Evolutionary conservation across 2,329 filamentous ascomycete genomes (phyloP), one percentile per base, ranked within the genome.

Genomic region (Aspergillus piperis): DNA sequence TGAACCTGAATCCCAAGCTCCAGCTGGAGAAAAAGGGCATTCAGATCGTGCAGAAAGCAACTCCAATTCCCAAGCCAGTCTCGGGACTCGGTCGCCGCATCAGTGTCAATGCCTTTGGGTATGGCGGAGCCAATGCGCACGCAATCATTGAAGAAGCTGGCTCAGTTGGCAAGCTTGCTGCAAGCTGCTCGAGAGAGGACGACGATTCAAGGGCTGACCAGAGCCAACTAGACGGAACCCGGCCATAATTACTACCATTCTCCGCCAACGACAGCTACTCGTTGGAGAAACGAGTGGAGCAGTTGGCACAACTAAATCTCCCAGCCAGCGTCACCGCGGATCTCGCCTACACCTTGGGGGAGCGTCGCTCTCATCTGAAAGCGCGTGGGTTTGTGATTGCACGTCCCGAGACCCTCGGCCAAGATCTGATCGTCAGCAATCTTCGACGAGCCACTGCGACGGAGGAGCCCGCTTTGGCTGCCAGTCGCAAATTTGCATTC

Each of bases 111-210:
- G 77, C 73, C 1, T 81, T 81, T 59, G 80, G 80, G 1, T 81
- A 77, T 27, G 79, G 80, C 17, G 80, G 80, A 41, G 74, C 77
- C 5, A 82, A 81, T 60, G 76, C 73, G 0, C 80, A 82, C 59
- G 69, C 71, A 2, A 76, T 82, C 15, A 60, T 82, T 2, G 74
- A 75, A 57, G 63, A 54, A 36, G 38, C 44, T 8, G 19, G 48
- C 27, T 11, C 15, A 41, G 13, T 8, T 15, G 47, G 11, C 8
- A 6, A 6, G 10, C 30, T 25, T 11, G 47, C 19, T 11, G 15
- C 47, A 8, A 25, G 23, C 23, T n/a, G 47, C 11, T 50, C 27
- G 47, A 13, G 8, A 7, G 23, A 13, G 21, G 21, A 23, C 21
- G 36, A 32, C 47, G n/a, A 10, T 6, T 36, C 21, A 11, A 48